Base-by-base conservation (phyloP, 805 yeast species). In the Hanseniaspora pseudoguilliermondii region DNA sequence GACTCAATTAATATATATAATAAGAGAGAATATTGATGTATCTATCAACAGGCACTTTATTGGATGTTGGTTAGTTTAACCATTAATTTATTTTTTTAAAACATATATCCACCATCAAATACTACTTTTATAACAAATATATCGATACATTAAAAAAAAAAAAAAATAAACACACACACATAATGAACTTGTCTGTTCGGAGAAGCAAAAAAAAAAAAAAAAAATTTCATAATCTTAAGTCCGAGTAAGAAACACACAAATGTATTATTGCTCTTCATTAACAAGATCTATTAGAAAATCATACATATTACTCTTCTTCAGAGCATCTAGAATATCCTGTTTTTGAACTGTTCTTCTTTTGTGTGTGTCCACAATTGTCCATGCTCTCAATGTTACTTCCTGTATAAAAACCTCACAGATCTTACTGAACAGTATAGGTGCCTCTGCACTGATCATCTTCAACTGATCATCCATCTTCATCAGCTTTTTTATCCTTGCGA, bases 401-500 rank as follows among this genome's bases (percentile, higher is more conserved):
- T 98, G 90, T 62, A 93, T 91, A 70, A 93, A 93, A 38, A 93
- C 83, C 67, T 93, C 99, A 70, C 98, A 93, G 1, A 97, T 97
- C 69, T 93, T 93, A 48, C 98, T 97, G 72, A 93, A 93, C 58
- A 93, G 71, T 36, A 93, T 89, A 2, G 99, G 98, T 0, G 97
- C 97, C 71, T 93, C 99, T 2, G 98, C 97, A 60, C 93, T 82
- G 57, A 93, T 93, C 99, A 93, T 93, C 60, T 89, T 80, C 41
- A 93, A 97, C 60, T 91, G 97, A 66, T 88, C 95, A 67, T 91
- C 97, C 0, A 97, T 90, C 67, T 91, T 91, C 97, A 91, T 91
- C 42, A 91, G 97, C 68, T 91, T 91, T 66, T 93, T 91, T 63
- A 93, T 93, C 62, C 99, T 77, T 5, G 98, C 98, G 55, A 93